A percentile compares a stretch with the other conserved stretches of the same genome.
Evolutionary conservation across 1,284 basidiomycete genomes (phyloP).

Genomic region (Chondrostereum purpureum): DNA sequence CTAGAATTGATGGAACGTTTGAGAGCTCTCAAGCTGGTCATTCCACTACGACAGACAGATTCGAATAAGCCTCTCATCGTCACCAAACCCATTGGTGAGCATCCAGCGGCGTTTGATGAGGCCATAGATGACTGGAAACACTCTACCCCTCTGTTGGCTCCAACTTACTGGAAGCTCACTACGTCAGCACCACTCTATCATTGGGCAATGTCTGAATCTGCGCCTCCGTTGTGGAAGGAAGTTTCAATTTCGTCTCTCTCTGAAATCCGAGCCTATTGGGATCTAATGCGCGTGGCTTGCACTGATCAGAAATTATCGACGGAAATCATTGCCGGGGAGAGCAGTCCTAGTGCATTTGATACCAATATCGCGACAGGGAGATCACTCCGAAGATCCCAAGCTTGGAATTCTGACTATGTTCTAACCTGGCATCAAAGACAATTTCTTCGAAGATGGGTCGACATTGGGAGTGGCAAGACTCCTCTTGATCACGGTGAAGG

Average conservation of each 20-base stretch:
- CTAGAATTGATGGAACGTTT: conserved; percentile 56
- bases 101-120: conserved; percentile 41
- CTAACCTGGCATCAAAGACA: conserved; percentile 63
- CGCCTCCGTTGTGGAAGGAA: conserved; percentile 50
- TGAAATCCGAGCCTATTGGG: conserved; percentile 50
- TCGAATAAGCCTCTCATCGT: conserved; percentile 35
- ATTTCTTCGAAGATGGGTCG: conserved; percentile 49
- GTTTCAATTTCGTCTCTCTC: conserved; percentile 29
- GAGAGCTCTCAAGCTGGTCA: conserved; percentile 43
- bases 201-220: conserved; percentile 46
- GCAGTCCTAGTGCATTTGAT: conserved; percentile 18
- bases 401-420: conserved; percentile 55
- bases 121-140: conserved; percentile 38
- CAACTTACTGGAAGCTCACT: conserved; percentile 59
- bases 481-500: conserved; percentile 39
- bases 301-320: conserved; percentile 21
- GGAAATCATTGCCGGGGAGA: conserved; percentile 13
- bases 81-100: conserved; percentile 32
- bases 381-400: conserved; percentile 43
- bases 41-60: conserved; percentile 43
- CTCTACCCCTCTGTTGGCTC: conserved; percentile 37
- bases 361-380: conserved; percentile 27
- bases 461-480: conserved; percentile 35
- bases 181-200: conserved; percentile 45
- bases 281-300: conserved; percentile 42